phyloP scores from a whole-genome alignment of 495 filamentous ascomycete genomes.

The Eremomyces bilateralis region DNA sequence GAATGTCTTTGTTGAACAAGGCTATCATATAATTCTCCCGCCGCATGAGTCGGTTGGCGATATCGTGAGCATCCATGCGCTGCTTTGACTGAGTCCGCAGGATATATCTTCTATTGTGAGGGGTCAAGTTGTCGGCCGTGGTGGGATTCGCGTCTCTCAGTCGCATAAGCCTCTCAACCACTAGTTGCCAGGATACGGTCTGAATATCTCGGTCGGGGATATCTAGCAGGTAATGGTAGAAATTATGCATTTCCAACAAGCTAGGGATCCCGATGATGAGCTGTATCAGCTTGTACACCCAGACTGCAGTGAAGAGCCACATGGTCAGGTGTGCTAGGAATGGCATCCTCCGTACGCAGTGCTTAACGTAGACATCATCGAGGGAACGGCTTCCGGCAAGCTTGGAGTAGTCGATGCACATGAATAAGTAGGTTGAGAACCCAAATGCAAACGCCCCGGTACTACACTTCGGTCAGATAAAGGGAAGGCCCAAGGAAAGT shows the following conservation, averaged over 20 bases:
- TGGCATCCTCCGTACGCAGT: slow-evolving; percentile 74
- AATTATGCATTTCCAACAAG: slow-evolving; percentile 63
- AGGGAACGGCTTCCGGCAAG: slow-evolving; percentile 54
- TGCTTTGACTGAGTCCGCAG: slow-evolving; percentile 84
- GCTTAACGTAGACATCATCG: slow-evolving; percentile 52
- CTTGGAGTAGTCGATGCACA: slow-evolving; percentile 65
- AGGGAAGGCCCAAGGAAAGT: background rate
- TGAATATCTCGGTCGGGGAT: slow-evolving; percentile 87
- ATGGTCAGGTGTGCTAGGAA: slow-evolving; percentile 52
- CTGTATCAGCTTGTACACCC: slow-evolving; percentile 57
- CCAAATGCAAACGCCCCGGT: slow-evolving; percentile 60
- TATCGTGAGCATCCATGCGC: slow-evolving; percentile 87
- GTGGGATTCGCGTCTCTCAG: slow-evolving; percentile 70
- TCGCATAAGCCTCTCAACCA: slow-evolving; percentile 73
- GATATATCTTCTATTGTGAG: slow-evolving; percentile 41
- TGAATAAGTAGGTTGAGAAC: slow-evolving; percentile 66
- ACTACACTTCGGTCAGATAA: slow-evolving; percentile 18
- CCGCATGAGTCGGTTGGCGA: slow-evolving; percentile 91
- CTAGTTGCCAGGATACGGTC: slow-evolving; percentile 86
- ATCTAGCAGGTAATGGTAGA: slow-evolving; percentile 66
- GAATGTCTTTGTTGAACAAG: slow-evolving; percentile 83
- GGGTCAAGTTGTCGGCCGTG: slow-evolving; percentile 46
- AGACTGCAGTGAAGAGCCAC: slow-evolving; percentile 77
- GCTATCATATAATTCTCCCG: slow-evolving; percentile 94
- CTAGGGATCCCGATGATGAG: slow-evolving; percentile 54